These are phyloP conservation scores for Pseudocercospora fuligena DNA, from an alignment of 2,329 filamentous ascomycete genomes.

Conservation along the genomic window DNA sequence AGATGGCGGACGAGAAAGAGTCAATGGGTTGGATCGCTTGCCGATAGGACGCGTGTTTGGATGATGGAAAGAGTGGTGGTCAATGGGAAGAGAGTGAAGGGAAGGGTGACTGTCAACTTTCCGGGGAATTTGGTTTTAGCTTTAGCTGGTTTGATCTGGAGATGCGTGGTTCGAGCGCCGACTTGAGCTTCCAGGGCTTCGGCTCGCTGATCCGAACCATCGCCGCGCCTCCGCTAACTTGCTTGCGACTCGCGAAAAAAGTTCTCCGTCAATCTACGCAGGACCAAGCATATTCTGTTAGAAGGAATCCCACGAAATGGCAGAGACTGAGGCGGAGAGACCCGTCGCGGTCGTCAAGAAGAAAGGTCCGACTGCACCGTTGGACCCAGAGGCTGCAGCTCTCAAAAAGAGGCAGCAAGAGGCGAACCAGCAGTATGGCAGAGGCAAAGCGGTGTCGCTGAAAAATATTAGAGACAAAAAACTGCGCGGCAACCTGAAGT, in stretches of 20 bases:
- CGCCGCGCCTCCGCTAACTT: neutral
- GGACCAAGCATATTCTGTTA: neutral
- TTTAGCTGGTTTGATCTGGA: neutral
- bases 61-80: slow-evolving; percentile 10
- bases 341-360: slow-evolving; percentile 26
- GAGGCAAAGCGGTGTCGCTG: slow-evolving; percentile 75
- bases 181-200: neutral
- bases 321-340: neutral
- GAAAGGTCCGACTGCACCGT: slow-evolving; percentile 35
- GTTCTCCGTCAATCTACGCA: neutral
- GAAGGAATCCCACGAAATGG: neutral
- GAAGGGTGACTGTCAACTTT: slow-evolving; percentile 3
- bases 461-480: slow-evolving; percentile 87
- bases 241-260: neutral
- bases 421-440: slow-evolving; percentile 70
- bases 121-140: neutral
- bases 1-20: neutral
- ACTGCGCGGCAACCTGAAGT: slow-evolving; percentile 76
- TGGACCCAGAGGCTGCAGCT: slow-evolving; percentile 41
- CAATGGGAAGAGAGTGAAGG: neutral
- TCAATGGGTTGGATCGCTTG: slow-evolving; percentile 4
- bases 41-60: slow-evolving; percentile 15
- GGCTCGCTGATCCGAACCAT: neutral
- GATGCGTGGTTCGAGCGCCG: neutral
- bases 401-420: slow-evolving; percentile 41